These are phyloP conservation scores for Fonsecaea erecta DNA, from an alignment of 2,329 filamentous ascomycete genomes.

Conservation along the genomic window DNA sequence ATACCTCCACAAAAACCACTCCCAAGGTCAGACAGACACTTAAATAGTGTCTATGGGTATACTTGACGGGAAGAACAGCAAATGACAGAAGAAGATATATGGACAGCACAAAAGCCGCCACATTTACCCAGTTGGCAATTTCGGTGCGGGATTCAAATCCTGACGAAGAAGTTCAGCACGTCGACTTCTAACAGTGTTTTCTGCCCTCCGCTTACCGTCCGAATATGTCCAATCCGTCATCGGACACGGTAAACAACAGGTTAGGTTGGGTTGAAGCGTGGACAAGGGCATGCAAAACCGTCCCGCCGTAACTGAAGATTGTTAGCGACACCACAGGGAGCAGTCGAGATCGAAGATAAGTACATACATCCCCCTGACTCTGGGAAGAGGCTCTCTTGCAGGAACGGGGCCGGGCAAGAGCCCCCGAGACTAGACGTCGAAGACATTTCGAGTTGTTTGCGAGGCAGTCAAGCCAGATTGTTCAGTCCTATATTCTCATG, in stretches of 20 bases:
- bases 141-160: conserved; percentile 63
- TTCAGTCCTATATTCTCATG: conserved; percentile 30
- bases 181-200: neutral
- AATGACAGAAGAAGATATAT: conserved; percentile 80
- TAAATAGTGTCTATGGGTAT: conserved; percentile 89
- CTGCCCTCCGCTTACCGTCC: conserved; percentile 50
- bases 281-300: conserved; percentile 61
- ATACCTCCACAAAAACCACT: conserved; percentile 77
- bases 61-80: conserved; percentile 78
- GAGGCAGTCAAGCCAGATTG: conserved; percentile 25
- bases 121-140: conserved; percentile 81
- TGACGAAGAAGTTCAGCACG: conserved; percentile 32
- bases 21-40: conserved; percentile 82
- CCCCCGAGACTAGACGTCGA: conserved; percentile 43
- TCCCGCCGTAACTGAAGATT: conserved; percentile 59
- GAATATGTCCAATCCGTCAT: conserved; percentile 76
- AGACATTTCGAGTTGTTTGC: conserved; percentile 22
- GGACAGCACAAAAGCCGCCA: conserved; percentile 72
- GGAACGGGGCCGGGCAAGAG: conserved; percentile 71
- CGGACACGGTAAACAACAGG: conserved; percentile 90
- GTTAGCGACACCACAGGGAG: conserved; percentile 41
- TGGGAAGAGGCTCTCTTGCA: conserved; percentile 66
- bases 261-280: conserved; percentile 52
- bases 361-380: conserved; percentile 68
- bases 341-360: conserved; percentile 6